Evolutionary conservation across 2,329 filamentous ascomycete species (phyloP).

Genomic region (Penicillium sp.): DNA sequence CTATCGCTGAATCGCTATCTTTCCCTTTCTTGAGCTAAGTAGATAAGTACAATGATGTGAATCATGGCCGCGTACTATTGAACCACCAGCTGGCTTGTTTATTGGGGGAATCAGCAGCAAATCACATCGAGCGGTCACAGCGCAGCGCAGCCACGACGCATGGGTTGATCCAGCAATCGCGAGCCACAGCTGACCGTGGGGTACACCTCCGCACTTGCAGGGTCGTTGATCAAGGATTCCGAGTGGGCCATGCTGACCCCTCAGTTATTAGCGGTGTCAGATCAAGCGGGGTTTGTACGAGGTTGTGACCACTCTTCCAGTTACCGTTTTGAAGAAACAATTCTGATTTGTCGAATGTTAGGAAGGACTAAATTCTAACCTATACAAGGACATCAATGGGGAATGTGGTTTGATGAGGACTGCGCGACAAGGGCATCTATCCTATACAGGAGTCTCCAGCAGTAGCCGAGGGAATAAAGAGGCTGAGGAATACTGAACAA

Average conservation of each 20-base stretch:
- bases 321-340: background rate
- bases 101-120: slow-evolving; percentile 6
- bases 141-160: background rate
- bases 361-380: too few relatives aligned
- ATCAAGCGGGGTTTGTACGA: background rate
- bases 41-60: background rate
- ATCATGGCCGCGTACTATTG: background rate
- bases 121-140: background rate
- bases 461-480: background rate
- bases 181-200: background rate
- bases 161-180: background rate
- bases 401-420: background rate
- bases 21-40: background rate
- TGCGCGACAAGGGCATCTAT: background rate
- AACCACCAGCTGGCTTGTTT: background rate
- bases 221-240: background rate
- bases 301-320: background rate
- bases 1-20: background rate
- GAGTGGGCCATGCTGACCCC: background rate
- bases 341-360: background rate
- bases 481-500: background rate
- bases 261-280: background rate
- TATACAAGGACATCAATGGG: background rate
- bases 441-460: background rate
- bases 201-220: background rate